Evolutionary conservation across 306 rosid species (phyloP).

Genomic region (Geum urbanum): DNA sequence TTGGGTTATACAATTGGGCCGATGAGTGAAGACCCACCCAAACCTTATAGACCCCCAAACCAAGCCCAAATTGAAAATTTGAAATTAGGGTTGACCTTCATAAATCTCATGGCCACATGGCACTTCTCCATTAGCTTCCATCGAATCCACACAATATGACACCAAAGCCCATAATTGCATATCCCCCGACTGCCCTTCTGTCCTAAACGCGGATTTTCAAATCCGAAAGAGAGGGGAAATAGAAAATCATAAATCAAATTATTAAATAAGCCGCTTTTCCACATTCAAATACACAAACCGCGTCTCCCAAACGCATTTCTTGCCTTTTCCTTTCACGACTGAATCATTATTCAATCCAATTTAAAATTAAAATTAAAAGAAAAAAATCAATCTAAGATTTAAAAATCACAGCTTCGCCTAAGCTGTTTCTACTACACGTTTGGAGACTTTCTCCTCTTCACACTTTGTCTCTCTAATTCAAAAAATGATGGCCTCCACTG

Average conservation of each 20-base stretch:
- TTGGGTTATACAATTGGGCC: no score
- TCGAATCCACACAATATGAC: no score
- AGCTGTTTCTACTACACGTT: conserved; percentile 40
- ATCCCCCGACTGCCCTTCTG: neutral
- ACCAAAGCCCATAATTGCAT: no score
- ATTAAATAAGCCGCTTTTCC: neutral
- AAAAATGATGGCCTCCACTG: conserved; percentile 21
- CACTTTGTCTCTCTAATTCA: no score
- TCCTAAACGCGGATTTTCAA: neutral
- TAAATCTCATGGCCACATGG: no score
- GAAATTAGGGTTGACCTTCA: neutral
- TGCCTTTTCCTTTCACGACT: conserved; percentile 3
- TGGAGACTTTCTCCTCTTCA: conserved; percentile 26
- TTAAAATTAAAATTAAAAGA: neutral
- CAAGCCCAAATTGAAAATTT: neutral
- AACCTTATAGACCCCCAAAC: neutral
- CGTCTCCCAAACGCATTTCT: neutral
- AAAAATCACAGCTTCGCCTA: conserved; percentile 21
- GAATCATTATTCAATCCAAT: conserved; percentile 1
- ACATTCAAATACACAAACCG: neutral
- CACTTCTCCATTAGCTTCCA: no score
- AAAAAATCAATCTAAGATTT: neutral
- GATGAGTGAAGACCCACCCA: neutral
- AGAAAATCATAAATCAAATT: neutral
- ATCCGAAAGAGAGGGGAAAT: neutral